Conservation (phyloP, 176 grass and related monocot genomes). For the Tillandsia fasciculata region DNA sequence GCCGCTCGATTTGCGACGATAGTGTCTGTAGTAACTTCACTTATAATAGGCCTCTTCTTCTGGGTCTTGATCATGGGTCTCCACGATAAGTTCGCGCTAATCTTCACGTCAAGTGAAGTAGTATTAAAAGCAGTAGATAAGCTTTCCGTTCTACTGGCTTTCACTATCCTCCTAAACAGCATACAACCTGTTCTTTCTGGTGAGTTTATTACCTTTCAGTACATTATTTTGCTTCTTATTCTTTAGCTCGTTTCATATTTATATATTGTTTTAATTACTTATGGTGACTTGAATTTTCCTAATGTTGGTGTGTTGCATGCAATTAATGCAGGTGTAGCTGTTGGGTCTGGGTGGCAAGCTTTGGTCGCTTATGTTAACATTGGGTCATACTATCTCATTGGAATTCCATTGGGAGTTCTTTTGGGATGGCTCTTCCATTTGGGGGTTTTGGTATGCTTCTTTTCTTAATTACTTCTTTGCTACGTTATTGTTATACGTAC, state of each 20-base stretch:
- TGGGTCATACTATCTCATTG: slow-evolving; percentile 74
- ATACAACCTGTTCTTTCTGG: slow-evolving; percentile 85
- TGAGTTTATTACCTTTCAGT: background rate
- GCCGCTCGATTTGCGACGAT: slow-evolving; percentile 65
- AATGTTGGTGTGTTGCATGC: background rate
- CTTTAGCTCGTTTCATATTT: too few species aligned
- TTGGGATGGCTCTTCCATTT: slow-evolving; percentile 79
- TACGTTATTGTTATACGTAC: background rate
- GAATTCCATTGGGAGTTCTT: slow-evolving; percentile 64
- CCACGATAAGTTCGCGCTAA: slow-evolving; percentile 66
- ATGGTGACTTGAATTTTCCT: background rate
- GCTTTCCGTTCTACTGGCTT: slow-evolving; percentile 53
- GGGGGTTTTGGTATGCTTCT: slow-evolving; percentile 48
- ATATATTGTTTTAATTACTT: too few species aligned
- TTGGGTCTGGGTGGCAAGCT: slow-evolving; percentile 85
- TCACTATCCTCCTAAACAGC: slow-evolving; percentile 91
- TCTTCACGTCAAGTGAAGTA: slow-evolving; percentile 71
- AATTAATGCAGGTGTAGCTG: slow-evolving; percentile 55
- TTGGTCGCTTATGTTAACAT: slow-evolving; percentile 88
- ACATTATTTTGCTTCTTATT: too few species aligned
- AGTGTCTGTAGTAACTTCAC: slow-evolving; percentile 54
- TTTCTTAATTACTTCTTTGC: background rate
- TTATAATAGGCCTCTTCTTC: slow-evolving; percentile 82
- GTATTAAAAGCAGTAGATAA: slow-evolving; percentile 61
- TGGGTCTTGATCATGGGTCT: slow-evolving; percentile 59